These are phyloP conservation scores for Lentinula guzmanii DNA, from an alignment of 768 basidiomycete genomes.

Conservation along the genomic window DNA sequence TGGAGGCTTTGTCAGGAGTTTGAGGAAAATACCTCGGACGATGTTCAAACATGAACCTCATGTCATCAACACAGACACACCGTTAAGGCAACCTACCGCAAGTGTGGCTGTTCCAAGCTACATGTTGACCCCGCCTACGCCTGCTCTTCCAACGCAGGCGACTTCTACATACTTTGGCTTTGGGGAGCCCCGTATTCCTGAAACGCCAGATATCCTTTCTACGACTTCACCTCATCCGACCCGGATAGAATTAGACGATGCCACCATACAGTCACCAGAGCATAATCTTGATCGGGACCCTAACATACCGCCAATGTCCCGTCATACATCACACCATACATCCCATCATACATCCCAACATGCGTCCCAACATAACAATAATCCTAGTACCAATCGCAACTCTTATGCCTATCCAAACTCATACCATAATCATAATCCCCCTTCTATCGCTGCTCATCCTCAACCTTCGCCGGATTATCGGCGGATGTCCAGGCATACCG, in stretches of 20 bases:
- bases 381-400: conserved; percentile 3
- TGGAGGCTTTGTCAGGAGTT: not conserved
- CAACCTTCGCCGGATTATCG: conserved; percentile 2
- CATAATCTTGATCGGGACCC: conserved; percentile 1
- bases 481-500: conserved; percentile 1
- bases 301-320: not conserved
- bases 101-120: not conserved
- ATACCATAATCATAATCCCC: not conserved
- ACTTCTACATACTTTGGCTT: not conserved
- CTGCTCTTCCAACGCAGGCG: not conserved
- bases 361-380: not conserved
- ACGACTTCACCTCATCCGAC: not conserved
- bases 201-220: not conserved
- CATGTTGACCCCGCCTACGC: conserved; percentile 2
- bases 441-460: not conserved
- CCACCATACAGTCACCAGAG: not conserved
- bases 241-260: conserved; percentile 1
- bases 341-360: not conserved
- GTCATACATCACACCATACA: not conserved
- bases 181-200: not conserved
- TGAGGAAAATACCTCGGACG: not conserved
- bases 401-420: not conserved
- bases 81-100: not conserved
- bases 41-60: not conserved
- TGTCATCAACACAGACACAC: not conserved